Conservation (phyloP, 345 rosid species). For the Brassica incana region DNA sequence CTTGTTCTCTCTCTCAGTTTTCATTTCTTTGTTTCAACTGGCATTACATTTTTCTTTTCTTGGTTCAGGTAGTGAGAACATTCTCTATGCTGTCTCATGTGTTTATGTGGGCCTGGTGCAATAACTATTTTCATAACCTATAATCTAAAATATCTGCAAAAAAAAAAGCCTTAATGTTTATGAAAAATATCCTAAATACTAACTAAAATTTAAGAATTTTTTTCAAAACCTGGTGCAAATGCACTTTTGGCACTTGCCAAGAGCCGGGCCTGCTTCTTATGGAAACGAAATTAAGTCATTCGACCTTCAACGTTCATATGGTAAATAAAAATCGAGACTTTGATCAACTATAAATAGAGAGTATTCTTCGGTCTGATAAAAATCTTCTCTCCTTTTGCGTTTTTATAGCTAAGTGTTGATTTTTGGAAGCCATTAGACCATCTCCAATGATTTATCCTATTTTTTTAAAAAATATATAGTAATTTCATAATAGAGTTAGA, state of each 20-base stretch:
- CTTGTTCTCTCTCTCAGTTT: neutral
- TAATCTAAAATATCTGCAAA: too few relatives aligned
- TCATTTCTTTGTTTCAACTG: conserved; percentile 3
- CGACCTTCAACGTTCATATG: conserved; percentile 56
- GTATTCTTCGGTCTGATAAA: neutral
- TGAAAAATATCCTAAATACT: neutral
- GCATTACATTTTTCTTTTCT: neutral
- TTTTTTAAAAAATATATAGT: too few relatives aligned
- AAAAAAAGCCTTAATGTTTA: conserved; percentile 22
- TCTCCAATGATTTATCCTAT: too few relatives aligned
- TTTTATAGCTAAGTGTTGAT: conserved; percentile 40
- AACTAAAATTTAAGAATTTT: too few relatives aligned
- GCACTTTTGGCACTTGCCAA: too few relatives aligned
- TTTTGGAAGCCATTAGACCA: conserved; percentile 59
- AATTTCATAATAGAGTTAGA: too few relatives aligned
- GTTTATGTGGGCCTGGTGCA: too few relatives aligned
- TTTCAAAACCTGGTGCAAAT: too few relatives aligned
- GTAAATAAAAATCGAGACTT: conserved; percentile 42
- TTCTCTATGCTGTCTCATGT: conserved; percentile 43
- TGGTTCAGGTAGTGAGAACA: conserved; percentile 64
- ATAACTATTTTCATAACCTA: too few relatives aligned
- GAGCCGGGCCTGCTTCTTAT: conserved; percentile 40
- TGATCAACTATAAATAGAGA: neutral
- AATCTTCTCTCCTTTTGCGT: neutral
- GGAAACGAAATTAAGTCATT: conserved; percentile 74